phyloP scores from a whole-genome alignment of 164 flowering plant genomes.

The Euptelea pleiosperma region DNA sequence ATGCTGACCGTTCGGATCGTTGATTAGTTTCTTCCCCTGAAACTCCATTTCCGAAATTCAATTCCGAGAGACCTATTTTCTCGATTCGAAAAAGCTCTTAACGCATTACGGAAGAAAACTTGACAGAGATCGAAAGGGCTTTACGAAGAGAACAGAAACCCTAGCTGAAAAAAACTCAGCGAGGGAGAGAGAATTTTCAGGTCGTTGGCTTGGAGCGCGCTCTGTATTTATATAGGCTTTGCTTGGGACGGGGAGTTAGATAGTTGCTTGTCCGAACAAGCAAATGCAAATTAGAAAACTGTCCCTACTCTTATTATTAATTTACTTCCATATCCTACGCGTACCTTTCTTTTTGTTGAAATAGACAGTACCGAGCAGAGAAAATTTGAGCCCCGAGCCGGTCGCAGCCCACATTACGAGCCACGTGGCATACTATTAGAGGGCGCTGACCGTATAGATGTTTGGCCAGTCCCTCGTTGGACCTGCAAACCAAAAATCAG shows the following conservation, averaged over 20 bases:
- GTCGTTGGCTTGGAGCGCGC: constrained; percentile 5
- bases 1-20: constrained; percentile 62
- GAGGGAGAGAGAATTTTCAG: constrained; percentile 1
- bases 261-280: constrained; percentile 19
- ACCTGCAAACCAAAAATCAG: no score
- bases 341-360: no score
- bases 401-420: no score
- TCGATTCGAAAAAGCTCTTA: constrained; percentile 1
- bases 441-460: no score
- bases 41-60: constrained; percentile 40
- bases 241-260: constrained; percentile 15
- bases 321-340: no score
- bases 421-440: no score
- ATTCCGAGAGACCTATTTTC: no score
- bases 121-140: neutral
- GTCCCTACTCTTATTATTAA: no score
- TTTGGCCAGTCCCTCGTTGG: no score
- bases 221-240: constrained; percentile 11
- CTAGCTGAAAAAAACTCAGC: constrained; percentile 8
- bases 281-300: no score
- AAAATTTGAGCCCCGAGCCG: no score
- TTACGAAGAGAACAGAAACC: constrained; percentile 1
- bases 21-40: constrained; percentile 73
- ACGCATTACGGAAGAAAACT: constrained; percentile 11
- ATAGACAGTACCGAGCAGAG: no score